Percentiles rank a stretch among this genome's conserved stretches.
These are phyloP conservation scores for Chaetoceros muelleri DNA, from an alignment of 108 stramenopile species.

Conservation along the genomic window DNA sequence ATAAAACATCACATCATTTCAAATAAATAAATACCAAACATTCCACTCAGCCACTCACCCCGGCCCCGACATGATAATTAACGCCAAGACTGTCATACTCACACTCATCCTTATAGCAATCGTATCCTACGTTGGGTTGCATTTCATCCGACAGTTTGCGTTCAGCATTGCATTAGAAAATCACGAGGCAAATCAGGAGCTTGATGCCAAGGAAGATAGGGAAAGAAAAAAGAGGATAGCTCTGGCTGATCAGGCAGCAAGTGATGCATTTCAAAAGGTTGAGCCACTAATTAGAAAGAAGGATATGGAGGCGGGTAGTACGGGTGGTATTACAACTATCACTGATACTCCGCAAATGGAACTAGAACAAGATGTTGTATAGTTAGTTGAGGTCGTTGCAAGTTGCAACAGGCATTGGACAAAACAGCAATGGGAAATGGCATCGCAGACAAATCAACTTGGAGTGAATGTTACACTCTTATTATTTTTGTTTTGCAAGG, in stretches of 20 bases:
- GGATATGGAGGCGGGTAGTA: neutral
- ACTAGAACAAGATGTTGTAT: no score
- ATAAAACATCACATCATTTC: neutral
- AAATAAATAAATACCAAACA: neutral
- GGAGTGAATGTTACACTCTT: no score
- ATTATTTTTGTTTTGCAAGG: no score
- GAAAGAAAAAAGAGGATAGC: slow-evolving; percentile 48
- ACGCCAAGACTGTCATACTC: slow-evolving; percentile 52
- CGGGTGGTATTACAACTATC: no score
- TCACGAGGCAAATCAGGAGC: slow-evolving; percentile 61
- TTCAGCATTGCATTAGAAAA: slow-evolving; percentile 78
- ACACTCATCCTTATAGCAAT: slow-evolving; percentile 44
- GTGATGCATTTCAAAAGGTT: slow-evolving; percentile 63
- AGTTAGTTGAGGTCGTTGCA: no score
- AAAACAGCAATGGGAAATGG: no score
- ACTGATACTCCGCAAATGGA: no score
- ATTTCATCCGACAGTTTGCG: slow-evolving; percentile 57
- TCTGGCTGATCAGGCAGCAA: slow-evolving; percentile 61
- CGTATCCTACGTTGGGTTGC: slow-evolving; percentile 38
- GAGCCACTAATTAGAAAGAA: slow-evolving; percentile 39
- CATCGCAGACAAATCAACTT: no score
- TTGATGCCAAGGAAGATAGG: slow-evolving; percentile 57
- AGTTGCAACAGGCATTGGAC: no score
- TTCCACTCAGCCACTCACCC: neutral
- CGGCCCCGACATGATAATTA: slow-evolving; percentile 53